Conservation (phyloP, 257 asterid genomes). For the Vinca minor region DNA sequence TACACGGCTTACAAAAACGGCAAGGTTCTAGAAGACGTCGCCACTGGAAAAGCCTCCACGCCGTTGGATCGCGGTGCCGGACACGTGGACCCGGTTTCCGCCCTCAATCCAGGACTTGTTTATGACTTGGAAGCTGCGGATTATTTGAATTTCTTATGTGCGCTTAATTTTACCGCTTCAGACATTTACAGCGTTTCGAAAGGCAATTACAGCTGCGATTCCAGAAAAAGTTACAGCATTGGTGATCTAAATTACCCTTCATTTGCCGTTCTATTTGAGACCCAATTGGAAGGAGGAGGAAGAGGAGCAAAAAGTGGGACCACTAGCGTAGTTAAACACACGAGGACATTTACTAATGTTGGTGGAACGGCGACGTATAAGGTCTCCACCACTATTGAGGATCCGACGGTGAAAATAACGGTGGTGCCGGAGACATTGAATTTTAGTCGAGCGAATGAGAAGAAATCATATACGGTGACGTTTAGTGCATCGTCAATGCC, state of each 20-base stretch:
- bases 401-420: constrained; percentile 35
- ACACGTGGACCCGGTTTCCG: constrained; percentile 84
- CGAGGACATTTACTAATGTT: constrained; percentile 66
- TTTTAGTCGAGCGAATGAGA: constrained; percentile 45
- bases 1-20: constrained; percentile 69
- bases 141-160: constrained; percentile 65
- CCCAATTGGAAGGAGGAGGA: constrained; percentile 21
- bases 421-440: constrained; percentile 56
- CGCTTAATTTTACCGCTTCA: constrained; percentile 51
- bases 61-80: constrained; percentile 81
- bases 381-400: constrained; percentile 35
- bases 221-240: constrained; percentile 43
- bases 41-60: constrained; percentile 75
- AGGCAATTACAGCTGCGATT: constrained; percentile 53
- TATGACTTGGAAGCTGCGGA: constrained; percentile 50
- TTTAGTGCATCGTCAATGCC: constrained; percentile 48
- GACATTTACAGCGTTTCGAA: constrained; percentile 58
- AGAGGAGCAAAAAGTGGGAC: constrained; percentile 15
- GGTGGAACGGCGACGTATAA: constrained; percentile 69
- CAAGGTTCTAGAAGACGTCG: constrained; percentile 35
- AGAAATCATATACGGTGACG: constrained; percentile 58
- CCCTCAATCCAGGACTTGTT: constrained; percentile 72
- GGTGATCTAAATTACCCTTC: constrained; percentile 87
- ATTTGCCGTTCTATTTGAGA: constrained; percentile 41
- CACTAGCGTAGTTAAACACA: constrained; percentile 44